Evolutionary conservation across 139 green algal genomes (phyloP), one percentile per base, ranked within the genome.

Genomic region (Chlamydomonas sphaeroides): DNA sequence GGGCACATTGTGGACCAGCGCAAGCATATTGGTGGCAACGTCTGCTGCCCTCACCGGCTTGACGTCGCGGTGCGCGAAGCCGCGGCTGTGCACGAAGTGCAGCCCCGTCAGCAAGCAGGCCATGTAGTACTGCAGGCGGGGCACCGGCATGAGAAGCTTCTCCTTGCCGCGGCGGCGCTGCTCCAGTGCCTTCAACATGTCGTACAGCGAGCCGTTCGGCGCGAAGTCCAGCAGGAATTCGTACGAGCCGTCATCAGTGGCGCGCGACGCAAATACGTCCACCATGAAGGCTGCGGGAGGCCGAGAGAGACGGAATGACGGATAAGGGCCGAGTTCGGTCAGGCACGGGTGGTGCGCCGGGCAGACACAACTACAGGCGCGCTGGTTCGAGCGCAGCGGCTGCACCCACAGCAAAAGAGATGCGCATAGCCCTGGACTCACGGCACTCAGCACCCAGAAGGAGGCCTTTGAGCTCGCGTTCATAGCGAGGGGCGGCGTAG

Each of bases 141-240:
- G 36, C 17, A 73, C 42, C 7, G 75, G 61, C 75, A 82, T 82
- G 8, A 82, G 75, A 20, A 82, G 75, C 75, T 72, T 72, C 21
- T 82, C 75, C 75, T 82, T 82, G 75, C 75, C 75, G 62, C 75
- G 61, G 14, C 75, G 75, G 41, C 75, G 75, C 75, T 73, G 75
- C 62, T 82, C 75, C 75, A 82, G 72, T 20, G 75, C 75, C n/a
- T 82, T 82, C 32, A 82, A 62, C 75, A 82, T 82, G 63, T 82
- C 75, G 14, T 65, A 25, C 11, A 82, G 45, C 7, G 75, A 73
- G 62, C 75, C 62, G 62, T 82, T 82, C 0, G 75, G 75, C 1
- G 75, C 75, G 32, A 73, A 82, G 38, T 82, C 75, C 7, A 82
- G 63, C 21, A 82, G 75, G 35, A 82, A 82, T 62, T 82, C 62